These are phyloP conservation scores for Colletotrichum sp. DNA, from an alignment of 2,329 filamentous ascomycete species.

Conservation along the genomic window DNA sequence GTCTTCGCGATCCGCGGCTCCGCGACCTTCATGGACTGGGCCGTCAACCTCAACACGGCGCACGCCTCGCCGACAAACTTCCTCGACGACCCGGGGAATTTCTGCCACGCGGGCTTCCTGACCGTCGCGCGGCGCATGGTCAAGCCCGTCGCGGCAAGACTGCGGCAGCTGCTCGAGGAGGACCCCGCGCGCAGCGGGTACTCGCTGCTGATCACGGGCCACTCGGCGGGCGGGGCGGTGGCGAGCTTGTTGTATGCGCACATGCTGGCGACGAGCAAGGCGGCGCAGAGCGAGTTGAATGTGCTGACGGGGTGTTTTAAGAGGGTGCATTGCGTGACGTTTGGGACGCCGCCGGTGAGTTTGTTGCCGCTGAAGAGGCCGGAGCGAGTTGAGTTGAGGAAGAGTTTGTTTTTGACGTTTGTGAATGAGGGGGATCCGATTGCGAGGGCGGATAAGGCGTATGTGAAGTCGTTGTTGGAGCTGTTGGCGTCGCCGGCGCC, in stretches of 20 bases:
- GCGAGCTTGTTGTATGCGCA: slow-evolving; percentile 81
- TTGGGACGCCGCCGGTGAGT: slow-evolving; percentile 81
- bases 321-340: slow-evolving; percentile 82
- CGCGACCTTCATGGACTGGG: slow-evolving; percentile 84
- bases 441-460: slow-evolving; percentile 75
- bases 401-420: slow-evolving; percentile 79
- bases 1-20: slow-evolving; percentile 86
- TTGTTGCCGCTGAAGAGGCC: slow-evolving; percentile 72
- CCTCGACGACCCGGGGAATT: slow-evolving; percentile 77
- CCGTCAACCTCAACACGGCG: slow-evolving; percentile 76
- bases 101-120: slow-evolving; percentile 83
- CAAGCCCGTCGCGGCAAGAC: slow-evolving; percentile 70
- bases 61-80: slow-evolving; percentile 72
- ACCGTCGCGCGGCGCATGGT: slow-evolving; percentile 79
- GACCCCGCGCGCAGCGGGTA: slow-evolving; percentile 69
- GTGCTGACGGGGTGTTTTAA: slow-evolving; percentile 74
- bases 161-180: slow-evolving; percentile 74
- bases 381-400: slow-evolving; percentile 50
- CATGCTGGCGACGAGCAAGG: slow-evolving; percentile 65
- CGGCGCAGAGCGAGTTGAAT: slow-evolving; percentile 71
- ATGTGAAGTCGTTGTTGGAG: slow-evolving; percentile 74
- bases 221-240: slow-evolving; percentile 85
- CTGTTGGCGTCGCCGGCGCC: slow-evolving; percentile 70
- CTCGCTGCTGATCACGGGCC: slow-evolving; percentile 82
- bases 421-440: slow-evolving; percentile 89